Evolutionary conservation across 441 rosid genomes (phyloP).

Genomic region (Metrosideros polymorpha): DNA sequence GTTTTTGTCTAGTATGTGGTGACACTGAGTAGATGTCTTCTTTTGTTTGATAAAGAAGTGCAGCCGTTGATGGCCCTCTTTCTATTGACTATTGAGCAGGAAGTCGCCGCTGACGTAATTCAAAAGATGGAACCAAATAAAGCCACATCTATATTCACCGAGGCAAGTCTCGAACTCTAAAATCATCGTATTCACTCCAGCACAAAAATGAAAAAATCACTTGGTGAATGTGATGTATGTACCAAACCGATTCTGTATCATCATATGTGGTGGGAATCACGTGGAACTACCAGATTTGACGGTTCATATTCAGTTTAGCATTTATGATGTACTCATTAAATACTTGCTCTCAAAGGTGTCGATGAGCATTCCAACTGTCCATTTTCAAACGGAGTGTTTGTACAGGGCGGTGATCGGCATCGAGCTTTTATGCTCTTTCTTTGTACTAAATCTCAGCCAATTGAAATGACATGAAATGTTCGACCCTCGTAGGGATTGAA

Average conservation of each 20-base stretch:
- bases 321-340: rapidly evolving
- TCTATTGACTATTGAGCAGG: conserved; percentile 7
- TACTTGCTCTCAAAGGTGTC: background rate
- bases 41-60: background rate
- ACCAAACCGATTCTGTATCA: background rate
- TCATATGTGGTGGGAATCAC: background rate
- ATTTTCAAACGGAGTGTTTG: background rate
- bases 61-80: background rate
- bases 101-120: conserved; percentile 27
- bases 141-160: conserved; percentile 7
- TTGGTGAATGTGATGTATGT: background rate
- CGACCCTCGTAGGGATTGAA: conserved; percentile 5
- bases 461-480: background rate
- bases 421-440: background rate
- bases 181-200: background rate
- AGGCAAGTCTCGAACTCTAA: background rate
- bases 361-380: background rate
- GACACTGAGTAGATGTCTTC: background rate
- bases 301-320: background rate
- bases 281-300: rapidly evolving
- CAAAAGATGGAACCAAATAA: conserved; percentile 24
- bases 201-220: no score
- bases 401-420: background rate
- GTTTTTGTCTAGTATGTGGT: background rate
- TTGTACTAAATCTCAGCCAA: background rate